These are phyloP conservation scores for Bacidia gigantensis DNA, from an alignment of 495 filamentous ascomycete genomes.

Conservation along the genomic window DNA sequence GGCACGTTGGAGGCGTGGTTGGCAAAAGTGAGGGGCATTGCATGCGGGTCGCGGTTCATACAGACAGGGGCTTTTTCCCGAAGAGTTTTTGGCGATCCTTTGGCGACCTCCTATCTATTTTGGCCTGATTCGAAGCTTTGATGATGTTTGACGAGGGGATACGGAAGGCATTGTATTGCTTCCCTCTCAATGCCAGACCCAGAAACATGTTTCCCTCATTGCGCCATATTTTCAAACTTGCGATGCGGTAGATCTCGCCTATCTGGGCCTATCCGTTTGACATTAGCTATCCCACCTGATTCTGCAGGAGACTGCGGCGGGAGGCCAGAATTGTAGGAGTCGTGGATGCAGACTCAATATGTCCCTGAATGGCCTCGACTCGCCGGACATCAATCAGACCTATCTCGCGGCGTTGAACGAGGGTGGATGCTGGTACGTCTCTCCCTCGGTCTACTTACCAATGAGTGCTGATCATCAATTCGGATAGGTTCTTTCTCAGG, in stretches of 20 bases:
- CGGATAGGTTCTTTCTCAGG: slow-evolving; percentile 77
- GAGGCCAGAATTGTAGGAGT: background rate
- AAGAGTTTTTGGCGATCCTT: background rate
- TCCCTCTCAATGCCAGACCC: background rate
- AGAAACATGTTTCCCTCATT: background rate
- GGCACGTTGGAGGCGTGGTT: no score
- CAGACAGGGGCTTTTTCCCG: background rate
- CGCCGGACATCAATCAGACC: slow-evolving; percentile 64
- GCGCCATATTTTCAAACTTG: background rate
- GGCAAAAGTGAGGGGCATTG: background rate
- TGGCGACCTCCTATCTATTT: background rate
- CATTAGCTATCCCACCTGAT: no score
- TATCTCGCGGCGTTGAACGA: slow-evolving; percentile 68
- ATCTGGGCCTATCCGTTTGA: no score
- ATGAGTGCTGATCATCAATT: slow-evolving; percentile 4
- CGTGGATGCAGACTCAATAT: slow-evolving; percentile 35
- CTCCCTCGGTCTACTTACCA: background rate
- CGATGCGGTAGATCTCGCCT: background rate
- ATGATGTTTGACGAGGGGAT: background rate
- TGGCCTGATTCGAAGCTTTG: background rate
- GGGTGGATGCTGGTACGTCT: slow-evolving; percentile 82
- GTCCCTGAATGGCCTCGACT: slow-evolving; percentile 96
- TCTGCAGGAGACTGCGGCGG: background rate
- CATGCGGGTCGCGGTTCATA: background rate
- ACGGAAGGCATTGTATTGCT: background rate